Evolutionary conservation across 148 eudicot genomes (phyloP).

Genomic region (Amaranthus hypochondriacus): DNA sequence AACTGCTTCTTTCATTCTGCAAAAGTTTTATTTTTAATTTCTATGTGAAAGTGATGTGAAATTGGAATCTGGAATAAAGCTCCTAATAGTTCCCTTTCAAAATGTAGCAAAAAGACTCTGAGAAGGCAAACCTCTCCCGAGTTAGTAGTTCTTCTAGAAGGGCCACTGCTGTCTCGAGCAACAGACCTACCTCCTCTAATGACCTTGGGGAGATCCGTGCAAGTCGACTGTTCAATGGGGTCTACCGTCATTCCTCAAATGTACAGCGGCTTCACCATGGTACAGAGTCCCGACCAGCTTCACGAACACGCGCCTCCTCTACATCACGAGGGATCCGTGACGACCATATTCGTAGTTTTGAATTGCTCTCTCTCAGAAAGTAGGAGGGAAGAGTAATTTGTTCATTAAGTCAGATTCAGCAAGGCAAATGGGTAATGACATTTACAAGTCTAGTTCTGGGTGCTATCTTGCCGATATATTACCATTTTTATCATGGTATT

Average conservation of each 20-base stretch:
- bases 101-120: constrained; percentile 55
- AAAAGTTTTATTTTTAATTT: background rate
- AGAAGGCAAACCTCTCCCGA: constrained; percentile 50
- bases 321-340: constrained; percentile 54
- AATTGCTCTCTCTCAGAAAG: constrained; percentile 76
- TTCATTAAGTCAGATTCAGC: constrained; percentile 12
- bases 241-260: constrained; percentile 38
- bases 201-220: constrained; percentile 41
- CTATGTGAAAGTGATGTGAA: background rate
- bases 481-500: constrained; percentile 9
- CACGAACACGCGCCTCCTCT: constrained; percentile 45
- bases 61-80: background rate
- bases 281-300: constrained; percentile 42
- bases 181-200: constrained; percentile 49
- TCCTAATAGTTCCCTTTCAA: constrained; percentile 10
- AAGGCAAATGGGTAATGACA: constrained; percentile 20
- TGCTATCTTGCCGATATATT: constrained; percentile 14
- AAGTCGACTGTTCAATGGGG: constrained; percentile 41
- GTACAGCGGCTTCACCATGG: constrained; percentile 50
- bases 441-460: constrained; percentile 13
- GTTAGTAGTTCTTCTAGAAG: constrained; percentile 62
- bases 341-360: constrained; percentile 85
- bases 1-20: background rate
- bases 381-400: constrained; percentile 19
- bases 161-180: constrained; percentile 47